These are phyloP conservation scores for Cicer judaicum DNA, from an alignment of 306 rosid species.

Conservation along the genomic window DNA sequence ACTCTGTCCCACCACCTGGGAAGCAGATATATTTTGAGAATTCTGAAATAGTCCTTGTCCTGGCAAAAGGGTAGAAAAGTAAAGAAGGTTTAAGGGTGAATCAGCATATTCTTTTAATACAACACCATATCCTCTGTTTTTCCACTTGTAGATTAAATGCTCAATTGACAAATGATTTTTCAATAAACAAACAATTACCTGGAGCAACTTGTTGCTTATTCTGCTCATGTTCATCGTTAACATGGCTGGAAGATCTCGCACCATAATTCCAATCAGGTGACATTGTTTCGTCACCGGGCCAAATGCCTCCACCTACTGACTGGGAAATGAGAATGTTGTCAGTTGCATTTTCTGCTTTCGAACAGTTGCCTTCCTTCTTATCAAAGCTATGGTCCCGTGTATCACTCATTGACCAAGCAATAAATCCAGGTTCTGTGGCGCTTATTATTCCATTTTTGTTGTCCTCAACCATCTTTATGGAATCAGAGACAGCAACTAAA, in stretches of 20 bases:
- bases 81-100: constrained; percentile 49
- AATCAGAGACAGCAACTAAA: constrained; percentile 45
- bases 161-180: constrained; percentile 49
- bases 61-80: constrained; percentile 46
- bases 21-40: constrained; percentile 52
- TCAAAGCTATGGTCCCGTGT: constrained; percentile 58
- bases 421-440: constrained; percentile 48
- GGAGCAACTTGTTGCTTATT: constrained; percentile 55
- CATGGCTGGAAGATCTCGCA: constrained; percentile 51
- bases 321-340: constrained; percentile 48
- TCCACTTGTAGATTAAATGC: constrained; percentile 37
- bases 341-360: constrained; percentile 57
- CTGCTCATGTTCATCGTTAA: constrained; percentile 52
- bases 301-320: constrained; percentile 62
- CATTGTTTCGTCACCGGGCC: constrained; percentile 87
- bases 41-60: constrained; percentile 57
- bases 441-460: constrained; percentile 48
- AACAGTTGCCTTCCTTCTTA: constrained; percentile 57
- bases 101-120: constrained; percentile 45
- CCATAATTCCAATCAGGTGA: constrained; percentile 88
- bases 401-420: constrained; percentile 58
- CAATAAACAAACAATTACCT: constrained; percentile 54
- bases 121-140: constrained; percentile 21
- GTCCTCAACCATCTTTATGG: constrained; percentile 54
- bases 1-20: constrained; percentile 57